Evolutionary conservation across 148 eudicot species (phyloP).

Genomic region (Limonium bicolor): DNA sequence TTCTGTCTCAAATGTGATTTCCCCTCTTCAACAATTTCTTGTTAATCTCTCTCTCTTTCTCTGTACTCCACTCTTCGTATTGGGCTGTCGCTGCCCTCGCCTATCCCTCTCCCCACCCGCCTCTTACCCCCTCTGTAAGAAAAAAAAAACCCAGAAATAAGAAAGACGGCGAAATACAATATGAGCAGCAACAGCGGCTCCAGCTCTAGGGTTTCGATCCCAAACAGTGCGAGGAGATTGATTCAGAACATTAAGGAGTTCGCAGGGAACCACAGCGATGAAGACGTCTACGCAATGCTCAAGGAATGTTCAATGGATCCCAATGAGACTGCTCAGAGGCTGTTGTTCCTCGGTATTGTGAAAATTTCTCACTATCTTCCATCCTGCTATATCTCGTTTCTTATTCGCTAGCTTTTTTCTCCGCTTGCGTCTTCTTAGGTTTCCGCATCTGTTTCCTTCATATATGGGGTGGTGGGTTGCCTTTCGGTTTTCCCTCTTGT

Average conservation of each 20-base stretch:
- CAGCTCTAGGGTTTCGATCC: slow-evolving; percentile 35
- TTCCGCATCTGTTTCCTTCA: too few species aligned
- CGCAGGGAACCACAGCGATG: slow-evolving; percentile 34
- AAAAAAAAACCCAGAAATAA: background rate
- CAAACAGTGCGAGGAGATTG: slow-evolving; percentile 27
- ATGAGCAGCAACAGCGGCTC: slow-evolving; percentile 30
- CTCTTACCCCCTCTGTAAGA: background rate
- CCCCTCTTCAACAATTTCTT: slow-evolving; percentile 19
- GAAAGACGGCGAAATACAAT: slow-evolving; percentile 10
- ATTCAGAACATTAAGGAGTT: slow-evolving; percentile 54
- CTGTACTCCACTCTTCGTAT: background rate
- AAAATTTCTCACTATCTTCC: background rate
- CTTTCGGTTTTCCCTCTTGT: too few species aligned
- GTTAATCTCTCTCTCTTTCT: background rate
- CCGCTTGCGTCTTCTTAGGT: background rate
- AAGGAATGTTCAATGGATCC: slow-evolving; percentile 77
- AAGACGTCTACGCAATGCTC: slow-evolving; percentile 56
- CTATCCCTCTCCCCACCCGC: background rate
- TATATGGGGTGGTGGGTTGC: too few species aligned
- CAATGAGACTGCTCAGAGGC: slow-evolving; percentile 41
- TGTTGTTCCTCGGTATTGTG: slow-evolving; percentile 5
- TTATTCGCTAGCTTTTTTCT: background rate
- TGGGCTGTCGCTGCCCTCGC: slow-evolving; percentile 1
- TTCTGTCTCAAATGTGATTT: background rate
- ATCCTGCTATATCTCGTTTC: background rate